Evolutionary conservation across 257 asterid genomes (phyloP).

Genomic region (Oldenlandia corymbosa): DNA sequence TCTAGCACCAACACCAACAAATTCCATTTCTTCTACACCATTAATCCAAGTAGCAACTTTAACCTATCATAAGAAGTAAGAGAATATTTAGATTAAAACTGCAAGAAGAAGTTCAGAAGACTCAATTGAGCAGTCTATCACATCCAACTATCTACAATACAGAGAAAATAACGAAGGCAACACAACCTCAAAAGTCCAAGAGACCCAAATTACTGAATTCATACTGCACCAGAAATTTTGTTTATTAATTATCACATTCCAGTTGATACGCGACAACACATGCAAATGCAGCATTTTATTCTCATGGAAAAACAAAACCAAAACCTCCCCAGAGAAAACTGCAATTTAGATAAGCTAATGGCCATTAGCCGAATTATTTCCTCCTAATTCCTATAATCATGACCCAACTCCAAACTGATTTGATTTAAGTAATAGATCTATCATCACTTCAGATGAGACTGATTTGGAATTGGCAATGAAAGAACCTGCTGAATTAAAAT

Average conservation of each 20-base stretch:
- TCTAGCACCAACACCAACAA: conserved; percentile 97
- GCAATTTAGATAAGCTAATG: neutral
- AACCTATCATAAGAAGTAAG: conserved; percentile 45
- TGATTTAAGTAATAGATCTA: neutral
- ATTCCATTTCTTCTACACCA: conserved; percentile 64
- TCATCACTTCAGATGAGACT: neutral
- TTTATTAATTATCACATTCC: neutral
- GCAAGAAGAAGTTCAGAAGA: conserved; percentile 7
- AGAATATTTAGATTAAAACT: conserved; percentile 1
- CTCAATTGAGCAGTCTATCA: neutral
- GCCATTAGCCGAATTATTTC: neutral
- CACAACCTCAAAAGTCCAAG: no score
- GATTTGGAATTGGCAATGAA: neutral
- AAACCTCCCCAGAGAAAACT: neutral
- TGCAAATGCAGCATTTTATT: neutral
- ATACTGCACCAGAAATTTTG: neutral
- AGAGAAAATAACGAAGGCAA: neutral
- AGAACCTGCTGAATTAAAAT: neutral
- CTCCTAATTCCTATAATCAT: neutral
- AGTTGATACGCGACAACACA: neutral
- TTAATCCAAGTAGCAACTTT: conserved; percentile 85
- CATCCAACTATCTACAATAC: neutral
- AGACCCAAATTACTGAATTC: no score
- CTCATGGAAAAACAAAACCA: neutral
- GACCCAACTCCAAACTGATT: neutral